A percentile compares a stretch with the other conserved stretches of the same genome.
Conservation (phyloP, 345 rosid genomes). For the Lagerstroemia speciosa region DNA sequence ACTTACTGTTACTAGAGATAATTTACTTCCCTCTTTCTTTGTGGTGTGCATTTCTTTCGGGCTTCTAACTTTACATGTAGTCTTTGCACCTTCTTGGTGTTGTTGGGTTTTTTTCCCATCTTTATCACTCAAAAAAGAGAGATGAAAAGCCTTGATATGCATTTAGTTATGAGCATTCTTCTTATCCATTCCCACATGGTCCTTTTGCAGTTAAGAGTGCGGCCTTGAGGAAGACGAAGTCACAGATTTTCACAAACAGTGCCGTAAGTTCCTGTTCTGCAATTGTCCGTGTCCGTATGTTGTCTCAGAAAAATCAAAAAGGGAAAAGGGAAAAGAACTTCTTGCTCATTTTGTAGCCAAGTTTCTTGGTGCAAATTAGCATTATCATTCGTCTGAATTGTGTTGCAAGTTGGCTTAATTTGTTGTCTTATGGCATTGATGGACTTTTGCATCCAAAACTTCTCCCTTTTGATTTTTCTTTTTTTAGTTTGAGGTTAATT, state of each 20-base stretch:
- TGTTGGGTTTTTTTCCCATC: conserved; percentile 12
- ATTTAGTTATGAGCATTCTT: not conserved
- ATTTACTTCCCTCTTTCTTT: not conserved
- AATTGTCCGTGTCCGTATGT: not conserved
- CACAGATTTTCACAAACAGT: conserved; percentile 84
- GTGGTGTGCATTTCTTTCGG: not conserved
- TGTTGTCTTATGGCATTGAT: no score
- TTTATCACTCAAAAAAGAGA: not conserved
- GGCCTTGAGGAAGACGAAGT: conserved; percentile 73
- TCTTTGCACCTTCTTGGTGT: not conserved
- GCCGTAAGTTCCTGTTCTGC: conserved; percentile 46
- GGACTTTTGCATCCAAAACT: no score
- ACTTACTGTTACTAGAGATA: not conserved
- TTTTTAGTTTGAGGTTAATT: no score
- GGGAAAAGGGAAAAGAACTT: not conserved
- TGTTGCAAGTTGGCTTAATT: not conserved
- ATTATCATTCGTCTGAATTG: not conserved
- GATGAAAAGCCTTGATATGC: not conserved
- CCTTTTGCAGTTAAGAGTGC: conserved; percentile 48
- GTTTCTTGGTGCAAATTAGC: not conserved
- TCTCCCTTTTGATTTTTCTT: no score
- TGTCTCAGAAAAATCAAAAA: not conserved
- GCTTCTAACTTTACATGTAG: not conserved
- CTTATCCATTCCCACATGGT: not conserved
- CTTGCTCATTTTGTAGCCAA: not conserved